These are phyloP conservation scores for Mycena alexandri DNA, from an alignment of 768 basidiomycete genomes.

Conservation along the genomic window DNA sequence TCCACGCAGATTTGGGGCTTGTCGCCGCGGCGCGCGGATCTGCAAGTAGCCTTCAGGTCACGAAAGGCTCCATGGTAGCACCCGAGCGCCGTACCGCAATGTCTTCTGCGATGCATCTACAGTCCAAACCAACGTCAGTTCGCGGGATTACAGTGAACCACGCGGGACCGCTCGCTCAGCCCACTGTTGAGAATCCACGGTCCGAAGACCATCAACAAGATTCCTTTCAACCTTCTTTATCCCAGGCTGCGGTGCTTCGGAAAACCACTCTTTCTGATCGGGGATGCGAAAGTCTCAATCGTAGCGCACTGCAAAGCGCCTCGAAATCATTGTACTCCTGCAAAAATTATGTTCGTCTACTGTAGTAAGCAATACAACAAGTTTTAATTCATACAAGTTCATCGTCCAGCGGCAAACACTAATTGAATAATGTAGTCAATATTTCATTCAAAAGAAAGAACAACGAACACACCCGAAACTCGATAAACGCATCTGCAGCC, in stretches of 20 bases:
- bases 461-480: slow-evolving; percentile 79
- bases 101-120: neutral
- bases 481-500: slow-evolving; percentile 75
- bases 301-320: too few species aligned
- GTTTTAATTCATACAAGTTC: slow-evolving; percentile 32
- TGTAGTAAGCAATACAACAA: slow-evolving; percentile 27
- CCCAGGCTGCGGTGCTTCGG: too few species aligned
- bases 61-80: slow-evolving; percentile 10
- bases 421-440: slow-evolving; percentile 11
- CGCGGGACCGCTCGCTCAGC: too few species aligned
- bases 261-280: too few species aligned
- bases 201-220: too few species aligned
- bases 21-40: too few species aligned
- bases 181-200: too few species aligned
- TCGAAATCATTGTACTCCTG: too few species aligned
- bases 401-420: slow-evolving; percentile 62
- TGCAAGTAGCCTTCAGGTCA: too few species aligned
- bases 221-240: too few species aligned
- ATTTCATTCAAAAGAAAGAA: neutral
- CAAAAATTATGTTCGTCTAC: neutral
- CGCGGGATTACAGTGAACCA: slow-evolving; percentile 32
- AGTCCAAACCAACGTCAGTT: slow-evolving; percentile 12
- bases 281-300: neutral
- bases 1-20: too few species aligned
- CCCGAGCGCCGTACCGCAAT: slow-evolving; percentile 9